Conservation (phyloP, 257 asterid genomes). For the Solanum medicagineum region DNA sequence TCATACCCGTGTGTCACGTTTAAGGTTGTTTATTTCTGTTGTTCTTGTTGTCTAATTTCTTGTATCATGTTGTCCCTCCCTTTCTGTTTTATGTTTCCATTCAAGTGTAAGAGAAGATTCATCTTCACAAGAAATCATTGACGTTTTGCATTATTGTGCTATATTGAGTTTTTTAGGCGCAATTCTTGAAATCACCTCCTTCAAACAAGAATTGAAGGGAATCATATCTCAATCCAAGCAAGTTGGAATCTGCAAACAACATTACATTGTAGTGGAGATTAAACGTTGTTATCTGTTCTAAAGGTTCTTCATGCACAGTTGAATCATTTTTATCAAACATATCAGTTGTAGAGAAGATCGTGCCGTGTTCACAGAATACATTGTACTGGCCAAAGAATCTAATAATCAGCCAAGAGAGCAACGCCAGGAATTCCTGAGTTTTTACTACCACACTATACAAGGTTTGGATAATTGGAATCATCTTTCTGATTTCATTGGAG, state of each 20-base stretch:
- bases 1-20: neutral
- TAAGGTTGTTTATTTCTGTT: neutral
- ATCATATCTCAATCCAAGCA: neutral
- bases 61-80: neutral
- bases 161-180: neutral
- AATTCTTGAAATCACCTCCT: neutral
- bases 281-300: neutral
- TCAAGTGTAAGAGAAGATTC: neutral
- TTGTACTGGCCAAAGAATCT: neutral
- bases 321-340: neutral
- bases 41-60: neutral
- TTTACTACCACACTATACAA: neutral
- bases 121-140: neutral
- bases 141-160: neutral
- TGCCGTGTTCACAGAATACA: neutral
- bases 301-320: neutral
- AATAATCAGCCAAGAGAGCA: neutral
- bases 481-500: neutral
- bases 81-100: neutral
- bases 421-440: neutral
- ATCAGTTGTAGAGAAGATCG: neutral
- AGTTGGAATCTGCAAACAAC: neutral
- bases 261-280: neutral
- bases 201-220: neutral
- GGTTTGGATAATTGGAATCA: neutral